Conservation (phyloP, 2,329 filamentous ascomycete genomes). For the Nemania sp. region DNA sequence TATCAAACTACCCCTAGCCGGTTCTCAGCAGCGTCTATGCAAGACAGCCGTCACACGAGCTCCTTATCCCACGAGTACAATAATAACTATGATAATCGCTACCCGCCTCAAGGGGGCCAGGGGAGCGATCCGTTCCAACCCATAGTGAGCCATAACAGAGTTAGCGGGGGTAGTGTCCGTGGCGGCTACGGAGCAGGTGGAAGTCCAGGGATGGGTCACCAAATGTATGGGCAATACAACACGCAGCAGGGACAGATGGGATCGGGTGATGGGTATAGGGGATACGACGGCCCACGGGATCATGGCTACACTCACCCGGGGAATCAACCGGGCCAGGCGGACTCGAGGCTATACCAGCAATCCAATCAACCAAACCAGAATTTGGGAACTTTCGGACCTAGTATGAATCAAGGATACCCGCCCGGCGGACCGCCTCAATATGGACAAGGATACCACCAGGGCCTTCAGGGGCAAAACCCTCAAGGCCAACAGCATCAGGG, state of each 20-base stretch:
- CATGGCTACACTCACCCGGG: not conserved
- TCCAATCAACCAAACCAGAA: not conserved
- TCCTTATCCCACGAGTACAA: not conserved
- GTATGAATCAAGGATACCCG: not conserved
- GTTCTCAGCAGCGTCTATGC: not conserved
- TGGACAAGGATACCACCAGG: not conserved
- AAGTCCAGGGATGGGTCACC: not conserved
- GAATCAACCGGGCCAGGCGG: not conserved
- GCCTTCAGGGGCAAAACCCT: not conserved
- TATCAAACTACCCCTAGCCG: slow-evolving; percentile 6
- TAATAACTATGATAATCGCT: not conserved
- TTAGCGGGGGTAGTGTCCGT: not conserved
- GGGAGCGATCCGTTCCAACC: not conserved
- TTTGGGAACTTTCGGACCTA: not conserved
- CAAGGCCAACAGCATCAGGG: not conserved
- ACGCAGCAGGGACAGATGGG: not conserved
- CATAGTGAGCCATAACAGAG: not conserved
- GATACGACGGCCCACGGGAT: not conserved
- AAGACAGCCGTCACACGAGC: not conserved
- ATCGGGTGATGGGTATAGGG: not conserved
- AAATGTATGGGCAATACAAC: not conserved
- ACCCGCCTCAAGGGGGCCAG: not conserved
- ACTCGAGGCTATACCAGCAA: not conserved
- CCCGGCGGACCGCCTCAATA: not conserved
- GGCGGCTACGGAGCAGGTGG: not conserved